Percentiles rank a stretch among this genome's conserved stretches.
Conservation (phyloP, 345 rosid genomes). For the Euphorbia pulcherrima region DNA sequence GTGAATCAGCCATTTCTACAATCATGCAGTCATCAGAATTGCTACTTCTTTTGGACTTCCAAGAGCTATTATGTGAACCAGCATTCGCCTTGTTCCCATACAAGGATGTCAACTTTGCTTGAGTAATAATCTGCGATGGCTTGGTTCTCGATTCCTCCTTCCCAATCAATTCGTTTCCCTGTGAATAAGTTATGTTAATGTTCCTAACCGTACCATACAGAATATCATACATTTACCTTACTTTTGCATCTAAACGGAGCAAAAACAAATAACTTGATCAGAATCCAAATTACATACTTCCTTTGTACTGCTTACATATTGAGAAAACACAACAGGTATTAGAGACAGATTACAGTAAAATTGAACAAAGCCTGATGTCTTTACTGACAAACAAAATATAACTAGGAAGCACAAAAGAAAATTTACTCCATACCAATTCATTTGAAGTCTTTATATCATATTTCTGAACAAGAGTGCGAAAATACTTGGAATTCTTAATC, state of each 20-base stretch:
- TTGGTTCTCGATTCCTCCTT: conserved; percentile 37
- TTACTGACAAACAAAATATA: not conserved
- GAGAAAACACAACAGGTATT: not conserved
- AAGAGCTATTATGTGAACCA: conserved; percentile 29
- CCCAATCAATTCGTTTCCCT: conserved; percentile 46
- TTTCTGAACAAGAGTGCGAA: conserved; percentile 44
- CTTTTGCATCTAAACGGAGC: not conserved
- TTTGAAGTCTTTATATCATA: conserved; percentile 32
- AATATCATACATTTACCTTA: not conserved
- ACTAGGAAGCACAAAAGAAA: conserved; percentile 8
- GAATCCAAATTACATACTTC: not conserved
- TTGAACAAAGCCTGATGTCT: not conserved
- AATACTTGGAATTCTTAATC: conserved; percentile 66
- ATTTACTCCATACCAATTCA: conserved; percentile 38
- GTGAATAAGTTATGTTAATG: conserved; percentile 21
- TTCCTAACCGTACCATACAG: not conserved
- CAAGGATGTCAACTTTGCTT: conserved; percentile 62
- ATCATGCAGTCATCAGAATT: conserved; percentile 47
- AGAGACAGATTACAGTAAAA: conserved; percentile 9
- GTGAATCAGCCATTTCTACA: conserved; percentile 34
- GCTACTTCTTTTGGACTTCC: conserved; percentile 40
- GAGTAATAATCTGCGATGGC: conserved; percentile 46
- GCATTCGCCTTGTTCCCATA: conserved; percentile 54
- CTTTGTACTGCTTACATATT: not conserved
- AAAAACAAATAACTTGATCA: not conserved